Evolutionary conservation across 192 early-diverging fungal genomes (phyloP), one percentile per base, ranked within the genome.

Genomic region (Globomyces pollinis-pini): DNA sequence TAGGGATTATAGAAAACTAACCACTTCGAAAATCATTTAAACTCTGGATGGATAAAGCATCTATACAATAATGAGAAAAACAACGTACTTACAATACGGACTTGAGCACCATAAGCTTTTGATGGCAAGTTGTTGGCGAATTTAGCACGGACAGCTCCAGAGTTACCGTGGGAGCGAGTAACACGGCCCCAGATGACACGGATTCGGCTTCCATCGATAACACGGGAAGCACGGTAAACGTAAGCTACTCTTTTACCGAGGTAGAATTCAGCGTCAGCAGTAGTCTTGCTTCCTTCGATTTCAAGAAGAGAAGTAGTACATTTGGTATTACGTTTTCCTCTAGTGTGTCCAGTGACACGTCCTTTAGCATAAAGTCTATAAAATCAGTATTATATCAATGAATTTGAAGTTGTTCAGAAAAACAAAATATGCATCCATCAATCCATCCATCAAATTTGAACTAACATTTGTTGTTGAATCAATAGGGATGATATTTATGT

Each of bases 151-250:
- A 97, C 96, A 51, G 90, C 90, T 60, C 95, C 95, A 64, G 84
- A 88, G 74, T 84, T 94, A 67, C 94, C 96, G 76, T 99, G 96
- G 62, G 91, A 59, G 64, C 94, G 86, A 73, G 93, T 85, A 73
- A 99, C 74, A 56, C 90, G 86, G 57, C 96, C 96, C 96, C 94
- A 99, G 80, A 97, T 94, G 70, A 91, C 90, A 67, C 94, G 87
- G 79, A 99, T 84, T 70, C 89, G 84, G 75, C 86, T 86, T 68
- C 94, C 94, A 77, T 94, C 89, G 66, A 86, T 81, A 62, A 75
- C 80, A 50, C 86, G 79, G 74, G 92, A 84, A 56, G 92, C 93
- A 60, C 86, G 86, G 90, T 97, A 99, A 65, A 97, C 88, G 76
- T 90, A 97, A 55, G 94, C 93, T 64, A 99, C 81, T 71, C 91